Base-by-base conservation (phyloP, 768 basidiomycete species). In the Heimioporus sp. region DNA sequence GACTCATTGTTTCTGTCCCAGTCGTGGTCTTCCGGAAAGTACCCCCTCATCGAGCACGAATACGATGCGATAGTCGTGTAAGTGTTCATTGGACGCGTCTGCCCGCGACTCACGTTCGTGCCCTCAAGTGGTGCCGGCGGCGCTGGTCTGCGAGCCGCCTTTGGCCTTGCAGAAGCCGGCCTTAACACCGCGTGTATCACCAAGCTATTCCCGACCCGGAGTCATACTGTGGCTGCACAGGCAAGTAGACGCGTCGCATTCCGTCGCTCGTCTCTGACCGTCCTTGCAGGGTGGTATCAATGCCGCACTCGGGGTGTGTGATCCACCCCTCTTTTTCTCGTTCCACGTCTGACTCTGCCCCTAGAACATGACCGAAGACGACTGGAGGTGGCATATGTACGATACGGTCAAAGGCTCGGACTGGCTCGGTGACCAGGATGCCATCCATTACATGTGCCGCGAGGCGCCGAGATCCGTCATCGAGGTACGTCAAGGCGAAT, bases 381-480 rank as follows among this genome's bases (percentile, higher is more conserved):
- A 98, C 69, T 98, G 95, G 94, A 77, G 94, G 73, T 97, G 94
- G 95, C 95, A 97, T 68, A 97, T 96, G 93, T 96, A 93, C 65
- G 92, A 92, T 67, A 93, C 91, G 46, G 92, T 98, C 52, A 99
- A 99, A 80, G 97, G 97, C 56, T 97, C 94, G 47, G 97, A 99
- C 75, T 99, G 97, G 97, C 86, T 98, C 36, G 97, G 97, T 71
- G 97, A 99, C 76, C 94, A 95, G 74, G 97, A 99, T 65, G 97
- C 97, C 44, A 98, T 99, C 62, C 97, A 98, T 67, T 99, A 98
- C 76, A 99, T 99, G 97, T 97, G 93, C 71, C 80, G 93, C 35
- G 97, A 99, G 72, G 97, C 97, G 38, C 96, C 95, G 47, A 79
- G 85, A 69, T 88, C 90, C 32, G 95, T 98, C 57, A 84, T 95